Base-by-base conservation (phyloP, 441 rosid genomes). In the Aquilaria agallochum region DNA sequence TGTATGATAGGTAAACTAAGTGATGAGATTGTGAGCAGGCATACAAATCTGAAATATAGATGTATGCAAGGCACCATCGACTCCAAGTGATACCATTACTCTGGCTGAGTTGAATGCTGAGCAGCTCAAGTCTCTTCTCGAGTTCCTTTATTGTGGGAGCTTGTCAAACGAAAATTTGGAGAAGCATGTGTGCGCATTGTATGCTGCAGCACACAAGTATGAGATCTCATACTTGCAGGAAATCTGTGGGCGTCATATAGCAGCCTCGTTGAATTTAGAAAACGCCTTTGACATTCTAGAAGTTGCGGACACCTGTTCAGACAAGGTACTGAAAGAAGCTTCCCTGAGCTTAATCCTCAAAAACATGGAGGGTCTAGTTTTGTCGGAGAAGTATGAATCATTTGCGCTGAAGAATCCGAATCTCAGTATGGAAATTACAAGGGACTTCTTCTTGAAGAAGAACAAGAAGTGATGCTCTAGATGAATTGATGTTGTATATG, bases 71-170 rank as follows among this genome's bases (percentile, higher is more conserved):
- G 70, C 90, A 0, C 27, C 27, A 20, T 20, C 27, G 1, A 20
- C 27, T 20, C 53, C 76, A 15, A 75, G 74, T 59, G 85, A 75
- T 45, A 72, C 78, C 0, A 67, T 84, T 58, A 70, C 77, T 33
- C 66, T 86, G 36, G 74, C 84, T 0, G 90, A 84, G 15, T 64
- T 88, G 53, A 74, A 63, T 58, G 75, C 55, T 50, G 81, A 82
- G 0, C 83, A 86, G 62, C 84, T 89, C 33, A 78, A 79, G 2
- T 75, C 89, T 30, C 81, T 86, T 2, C 58, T 86, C 13, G 84
- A 88, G 56, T 84, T 88, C 69, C 90, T 88, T 48, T 88, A 86
- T 68, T 62, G 69, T 9, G 92, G 92, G 40, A 66, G 55, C 75
- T 61, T 88, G n/a, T 47, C 55, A 0, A 55, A 64, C 0, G 80